phyloP scores from a whole-genome alignment of 139 green algal species.

The Pleodorina starrii region DNA sequence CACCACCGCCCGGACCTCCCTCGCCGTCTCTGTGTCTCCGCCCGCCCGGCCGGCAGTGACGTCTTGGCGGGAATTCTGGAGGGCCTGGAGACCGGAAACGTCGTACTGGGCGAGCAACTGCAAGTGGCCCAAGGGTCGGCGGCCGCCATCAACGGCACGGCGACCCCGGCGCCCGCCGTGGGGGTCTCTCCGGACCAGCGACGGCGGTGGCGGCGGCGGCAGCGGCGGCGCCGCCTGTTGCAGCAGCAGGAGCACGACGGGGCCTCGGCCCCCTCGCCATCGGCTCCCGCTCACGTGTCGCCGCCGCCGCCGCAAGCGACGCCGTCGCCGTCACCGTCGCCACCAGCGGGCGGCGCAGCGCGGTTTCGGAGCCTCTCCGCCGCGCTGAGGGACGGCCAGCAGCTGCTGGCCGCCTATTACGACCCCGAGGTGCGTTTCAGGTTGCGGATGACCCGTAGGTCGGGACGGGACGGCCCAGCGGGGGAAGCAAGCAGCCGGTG shows the following conservation, averaged over 20 bases:
- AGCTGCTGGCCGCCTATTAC: not conserved
- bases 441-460: no score
- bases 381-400: not conserved
- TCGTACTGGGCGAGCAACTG: not conserved
- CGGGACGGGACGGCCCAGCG: no score
- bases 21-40: no score
- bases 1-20: no score
- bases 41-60: not conserved
- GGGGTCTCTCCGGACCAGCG: no score
- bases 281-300: no score
- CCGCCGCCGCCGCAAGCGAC: not conserved
- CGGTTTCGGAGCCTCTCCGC: not conserved
- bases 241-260: no score
- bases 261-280: no score
- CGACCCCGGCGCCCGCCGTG: not conserved
- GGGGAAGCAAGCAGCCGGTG: no score
- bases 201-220: no score
- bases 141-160: not conserved
- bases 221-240: no score
- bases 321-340: not conserved
- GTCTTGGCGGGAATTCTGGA: not conserved
- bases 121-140: not conserved
- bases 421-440: not conserved
- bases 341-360: not conserved
- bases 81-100: not conserved